Percentiles rank a stretch among this genome's conserved stretches.
These are phyloP conservation scores for Didymella lethalis DNA, from an alignment of 2,329 filamentous ascomycete genomes.

Conservation along the genomic window DNA sequence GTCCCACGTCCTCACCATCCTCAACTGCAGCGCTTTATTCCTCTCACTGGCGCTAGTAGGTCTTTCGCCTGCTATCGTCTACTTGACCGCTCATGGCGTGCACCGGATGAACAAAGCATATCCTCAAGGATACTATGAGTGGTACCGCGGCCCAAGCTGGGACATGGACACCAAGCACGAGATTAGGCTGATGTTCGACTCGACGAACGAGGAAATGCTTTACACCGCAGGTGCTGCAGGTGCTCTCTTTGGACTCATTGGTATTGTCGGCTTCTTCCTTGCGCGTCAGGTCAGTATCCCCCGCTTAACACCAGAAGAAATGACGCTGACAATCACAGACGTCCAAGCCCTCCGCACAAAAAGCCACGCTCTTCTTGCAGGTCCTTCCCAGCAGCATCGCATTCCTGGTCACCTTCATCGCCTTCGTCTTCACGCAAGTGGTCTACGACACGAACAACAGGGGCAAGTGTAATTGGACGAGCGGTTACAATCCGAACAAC, in stretches of 20 bases:
- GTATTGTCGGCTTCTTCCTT: not conserved
- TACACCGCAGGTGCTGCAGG: constrained; percentile 7
- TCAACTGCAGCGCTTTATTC: constrained; percentile 8
- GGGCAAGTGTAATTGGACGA: constrained; percentile 11
- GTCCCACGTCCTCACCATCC: constrained; percentile 7
- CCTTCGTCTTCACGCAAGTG: constrained; percentile 9
- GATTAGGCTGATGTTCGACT: constrained; percentile 5
- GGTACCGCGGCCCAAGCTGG: constrained; percentile 18
- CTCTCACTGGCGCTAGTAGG: constrained; percentile 15
- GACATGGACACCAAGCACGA: constrained; percentile 6
- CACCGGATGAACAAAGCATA: constrained; percentile 1
- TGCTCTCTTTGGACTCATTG: constrained; percentile 1
- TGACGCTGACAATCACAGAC: not conserved
- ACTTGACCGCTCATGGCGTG: constrained; percentile 17
- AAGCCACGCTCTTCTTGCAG: not conserved
- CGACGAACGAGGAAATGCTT: constrained; percentile 10
- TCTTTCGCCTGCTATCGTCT: constrained; percentile 12
- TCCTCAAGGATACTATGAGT: constrained; percentile 8
- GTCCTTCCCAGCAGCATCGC: not conserved
- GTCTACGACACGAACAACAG: constrained; percentile 11
- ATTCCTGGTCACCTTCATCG: constrained; percentile 7
- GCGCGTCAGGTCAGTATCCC: not conserved
- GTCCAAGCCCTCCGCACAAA: not conserved
- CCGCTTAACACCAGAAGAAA: not conserved
- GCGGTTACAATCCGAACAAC: constrained; percentile 10